Evolutionary conservation across 169 alveolate species (phyloP), one percentile per base, ranked within the genome.

Genomic region (Cryptosporidium xiaoi): DNA sequence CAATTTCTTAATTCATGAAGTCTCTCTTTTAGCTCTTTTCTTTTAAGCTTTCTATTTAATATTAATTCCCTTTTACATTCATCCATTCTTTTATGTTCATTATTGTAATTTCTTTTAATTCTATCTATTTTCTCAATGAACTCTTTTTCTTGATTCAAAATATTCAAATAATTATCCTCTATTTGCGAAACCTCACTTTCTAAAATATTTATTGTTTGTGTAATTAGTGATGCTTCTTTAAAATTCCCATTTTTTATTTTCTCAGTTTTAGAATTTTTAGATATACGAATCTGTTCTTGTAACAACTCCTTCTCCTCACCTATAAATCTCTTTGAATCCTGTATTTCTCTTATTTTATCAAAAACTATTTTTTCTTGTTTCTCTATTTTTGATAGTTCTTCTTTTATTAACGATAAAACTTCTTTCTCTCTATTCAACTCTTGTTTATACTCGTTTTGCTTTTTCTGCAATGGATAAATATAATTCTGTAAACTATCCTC

Each of bases 161-260:
- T 33, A 20, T 31, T 62, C 8, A 53, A 60, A 51, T 44, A 77
- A 33, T 55, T 50, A 3, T 77, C 85, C n/a, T 77, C 85, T 16
- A 62, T 51, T 24, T 77, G 71, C n/a, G 46, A 31, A 8, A 77
- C 71, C 15, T 77, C 77, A 15, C 55, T 16, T 24, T 77, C 53
- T 10, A 77, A 64, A 3, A 62, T 34, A 13, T 60, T 53, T 13
- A 77, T 77, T 18, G 85, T 77, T 29, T 77, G 85, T 34, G 69
- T 56, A 77, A 77, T 77, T 27, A 77, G 15, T 16, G 85, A 77
- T 10, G 85, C 85, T 29, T 77, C 85, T 18, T 77, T 77, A 18
- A 77, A 77, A 55, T 77, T 77, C 2, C 71, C 85, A 13, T 60
- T 58, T 31, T 58, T 56, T 13, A 77, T 60, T 24, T 77, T 77